Evolutionary conservation across 2,329 filamentous ascomycete genomes (phyloP), one percentile per base, ranked within the genome.

Genomic region (Trichoderma endophyticum): DNA sequence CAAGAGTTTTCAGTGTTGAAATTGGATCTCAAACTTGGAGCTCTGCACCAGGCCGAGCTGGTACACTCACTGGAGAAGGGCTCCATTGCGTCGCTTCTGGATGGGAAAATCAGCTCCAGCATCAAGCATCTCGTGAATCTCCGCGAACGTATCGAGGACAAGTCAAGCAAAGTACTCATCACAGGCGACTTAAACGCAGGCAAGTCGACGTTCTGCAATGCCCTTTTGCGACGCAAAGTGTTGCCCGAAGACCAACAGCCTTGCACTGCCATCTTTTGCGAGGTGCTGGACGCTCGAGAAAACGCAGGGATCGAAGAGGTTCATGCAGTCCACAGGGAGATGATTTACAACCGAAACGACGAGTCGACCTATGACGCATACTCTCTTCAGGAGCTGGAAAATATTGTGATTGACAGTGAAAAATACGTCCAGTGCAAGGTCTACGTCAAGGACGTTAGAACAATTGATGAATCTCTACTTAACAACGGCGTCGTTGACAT

Each of bases 401-500:
- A 93, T 66, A 93, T 99, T 74, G 96, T 99, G 1, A 87, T 92
- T 26, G 94, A 98, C 80, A 97, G 97, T 79, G 89, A 92, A 66
- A 91, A 89, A 39, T 99, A 97, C 79, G 92, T 93, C 71, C 94
- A 97, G 79, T 98, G 96, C 88, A 99, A 99, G 83, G 91, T 99
- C 67, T 99, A 98, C 78, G 91, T 99, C 75, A 95, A 92, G 82
- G 96, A 99, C 79, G 91, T 93, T 36, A 90, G 96, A 71, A 88
- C 91, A 0, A 94, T 98, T 61, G 94, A 98, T 78, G 93, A 98
- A 79, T 98, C 95, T 8, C 84, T 99, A 8, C 89, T 99, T 70
- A 98, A 97, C 83, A 99, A 99, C 76, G 96, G 96, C 12, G 95
- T 98, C 1, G 96, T 99, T 56, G 96, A 99, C 78, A 99, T 99